These are phyloP conservation scores for Penicillium sp. DNA, from an alignment of 2,329 filamentous ascomycete species.

Conservation along the genomic window DNA sequence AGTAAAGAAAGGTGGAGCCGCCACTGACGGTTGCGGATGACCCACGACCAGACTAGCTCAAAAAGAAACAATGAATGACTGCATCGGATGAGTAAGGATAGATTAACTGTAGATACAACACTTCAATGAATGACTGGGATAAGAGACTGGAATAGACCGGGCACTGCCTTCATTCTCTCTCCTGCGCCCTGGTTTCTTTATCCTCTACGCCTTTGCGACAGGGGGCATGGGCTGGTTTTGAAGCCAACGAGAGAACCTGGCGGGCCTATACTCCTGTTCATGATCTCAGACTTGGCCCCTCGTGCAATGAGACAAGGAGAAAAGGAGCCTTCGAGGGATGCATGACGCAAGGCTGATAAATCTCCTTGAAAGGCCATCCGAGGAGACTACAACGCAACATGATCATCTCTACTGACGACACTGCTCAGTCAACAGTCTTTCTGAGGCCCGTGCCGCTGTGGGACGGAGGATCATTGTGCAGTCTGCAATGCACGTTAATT, in stretches of 20 bases:
- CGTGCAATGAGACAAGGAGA: conserved; percentile 11
- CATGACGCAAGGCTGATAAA: conserved; percentile 18
- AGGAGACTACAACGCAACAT: neutral
- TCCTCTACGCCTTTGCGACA: conserved; percentile 14
- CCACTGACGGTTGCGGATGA: neutral
- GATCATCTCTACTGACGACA: neutral
- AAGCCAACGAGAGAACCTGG: conserved; percentile 13
- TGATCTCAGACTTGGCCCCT: conserved; percentile 6
- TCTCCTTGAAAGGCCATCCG: conserved; percentile 8
- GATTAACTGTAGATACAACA: neutral
- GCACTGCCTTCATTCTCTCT: conserved; percentile 20
- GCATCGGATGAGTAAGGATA: conserved; percentile 19
- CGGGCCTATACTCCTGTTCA: neutral
- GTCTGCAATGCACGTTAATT: conserved; percentile 19
- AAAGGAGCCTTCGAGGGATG: conserved; percentile 21
- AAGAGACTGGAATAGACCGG: neutral
- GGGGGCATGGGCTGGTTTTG: conserved; percentile 21
- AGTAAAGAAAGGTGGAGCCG: conserved; percentile 8
- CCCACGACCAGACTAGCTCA: neutral
- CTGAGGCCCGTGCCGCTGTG: conserved; percentile 16
- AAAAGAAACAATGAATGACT: conserved; percentile 48
- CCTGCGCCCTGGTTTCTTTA: conserved; percentile 16
- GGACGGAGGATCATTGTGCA: conserved; percentile 5
- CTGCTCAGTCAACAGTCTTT: neutral
- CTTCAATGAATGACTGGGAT: conserved; percentile 17